These are phyloP conservation scores for Chytridiales sp. DNA, from an alignment of 371 early-diverging fungal genomes.

Conservation along the genomic window DNA sequence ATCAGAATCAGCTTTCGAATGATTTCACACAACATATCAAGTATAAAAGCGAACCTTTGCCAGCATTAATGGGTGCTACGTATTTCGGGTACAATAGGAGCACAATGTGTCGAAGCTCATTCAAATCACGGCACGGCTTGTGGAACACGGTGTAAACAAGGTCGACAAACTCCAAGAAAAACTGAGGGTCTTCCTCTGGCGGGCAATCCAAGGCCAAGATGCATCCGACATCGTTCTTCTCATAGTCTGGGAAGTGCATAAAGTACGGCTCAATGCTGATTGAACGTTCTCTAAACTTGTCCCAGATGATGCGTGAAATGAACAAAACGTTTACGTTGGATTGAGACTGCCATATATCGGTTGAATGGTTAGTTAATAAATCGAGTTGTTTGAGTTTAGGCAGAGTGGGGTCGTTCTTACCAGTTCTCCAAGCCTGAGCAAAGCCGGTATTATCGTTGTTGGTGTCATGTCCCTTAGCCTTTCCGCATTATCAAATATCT, in stretches of 20 bases:
- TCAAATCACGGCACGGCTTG: constrained; percentile 76
- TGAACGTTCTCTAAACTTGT: constrained; percentile 69
- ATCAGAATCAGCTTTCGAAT: background rate
- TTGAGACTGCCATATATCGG: constrained; percentile 44
- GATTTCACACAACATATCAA: background rate
- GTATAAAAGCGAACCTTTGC: constrained; percentile 19
- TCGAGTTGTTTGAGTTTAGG: background rate
- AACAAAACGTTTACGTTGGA: constrained; percentile 69
- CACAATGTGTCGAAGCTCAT: constrained; percentile 80
- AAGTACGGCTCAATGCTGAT: constrained; percentile 65
- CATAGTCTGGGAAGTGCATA: constrained; percentile 71
- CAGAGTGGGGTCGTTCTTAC: constrained; percentile 33
- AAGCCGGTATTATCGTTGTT: constrained; percentile 61
- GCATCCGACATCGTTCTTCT: constrained; percentile 62
- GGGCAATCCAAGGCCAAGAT: constrained; percentile 74
- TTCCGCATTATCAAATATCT: constrained; percentile 82
- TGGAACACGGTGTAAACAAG: constrained; percentile 74
- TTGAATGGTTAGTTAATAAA: background rate
- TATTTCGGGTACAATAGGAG: constrained; percentile 79
- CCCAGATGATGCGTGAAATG: constrained; percentile 74
- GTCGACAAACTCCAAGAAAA: constrained; percentile 67
- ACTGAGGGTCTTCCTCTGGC: constrained; percentile 52
- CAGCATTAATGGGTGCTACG: constrained; percentile 71
- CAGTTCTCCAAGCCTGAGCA: constrained; percentile 71
- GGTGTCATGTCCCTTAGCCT: constrained; percentile 68